Base-by-base conservation (phyloP, 306 rosid species). In the Prunus mume region DNA sequence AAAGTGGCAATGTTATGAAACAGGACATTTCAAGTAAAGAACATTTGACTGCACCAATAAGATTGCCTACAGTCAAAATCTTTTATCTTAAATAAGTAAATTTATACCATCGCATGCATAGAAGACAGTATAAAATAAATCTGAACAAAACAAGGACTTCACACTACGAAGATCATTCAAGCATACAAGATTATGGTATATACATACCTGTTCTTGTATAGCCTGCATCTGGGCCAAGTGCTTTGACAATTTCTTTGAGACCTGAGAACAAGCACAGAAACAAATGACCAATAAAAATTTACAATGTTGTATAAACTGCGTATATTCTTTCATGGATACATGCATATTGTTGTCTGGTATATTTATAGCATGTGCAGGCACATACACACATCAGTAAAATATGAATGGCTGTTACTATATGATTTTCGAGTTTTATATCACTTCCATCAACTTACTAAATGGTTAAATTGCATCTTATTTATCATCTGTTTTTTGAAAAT, bases 181-280 rank as follows among this genome's bases (percentile, higher is more conserved):
- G 70, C 49, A 45, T 49, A 61, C 61, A 71, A 69, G 19, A 69
- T 17, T 9, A 43, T 66, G 61, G 47, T 49, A 72, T 47, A 71
- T 58, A 25, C 69, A 71, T 80, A 92, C 97, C 93, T 92, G 98
- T 79, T 90, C 97, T 75, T 90, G 93, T 70, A 95, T 84, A 67
- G 77, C 85, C 72, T 89, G 96, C 95, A 95, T 83, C 80, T 84
- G 91, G 72, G 84, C 63, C 58, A 77, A 79, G 80, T 86, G 96
- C 82, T 94, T 94, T 15, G 79, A 82, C 91, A 95, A 76, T 86
- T 90, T 95, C 86, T 87, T 92, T 32, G 68, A 38, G 63, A 85
- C 93, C 98, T 95, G 89, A 62, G 63, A 73, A 79, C 62, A 76
- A 75, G 4, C 13, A 74, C 4, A 50, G 19, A 45, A 71, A 55